A percentile compares a stretch with the other conserved stretches of the same genome.
Conservation (phyloP, 2,329 filamentous ascomycete genomes). For the Monosporascus cannonballus region DNA sequence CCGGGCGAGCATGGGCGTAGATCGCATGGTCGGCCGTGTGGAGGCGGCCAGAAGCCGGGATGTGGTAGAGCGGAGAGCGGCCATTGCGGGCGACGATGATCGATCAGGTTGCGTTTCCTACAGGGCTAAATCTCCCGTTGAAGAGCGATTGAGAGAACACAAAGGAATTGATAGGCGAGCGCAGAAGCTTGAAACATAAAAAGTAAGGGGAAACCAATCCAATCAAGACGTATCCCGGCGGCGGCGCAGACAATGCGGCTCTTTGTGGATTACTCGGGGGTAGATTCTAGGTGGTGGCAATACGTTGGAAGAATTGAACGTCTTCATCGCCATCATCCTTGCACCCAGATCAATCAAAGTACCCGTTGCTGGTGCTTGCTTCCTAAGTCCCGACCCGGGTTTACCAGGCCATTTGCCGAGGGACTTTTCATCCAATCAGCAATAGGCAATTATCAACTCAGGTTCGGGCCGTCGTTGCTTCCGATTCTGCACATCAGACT, state of each 20-base stretch:
- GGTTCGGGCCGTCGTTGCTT: not conserved
- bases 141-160: not conserved
- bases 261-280: not conserved
- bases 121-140: conserved; percentile 1
- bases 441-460: not conserved
- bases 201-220: conserved; percentile 1
- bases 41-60: conserved; percentile 45
- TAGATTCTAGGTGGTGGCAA: conserved; percentile 13
- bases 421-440: not conserved
- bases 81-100: conserved; percentile 37
- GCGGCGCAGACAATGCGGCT: not conserved
- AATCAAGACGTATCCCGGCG: conserved; percentile 6
- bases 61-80: conserved; percentile 54
- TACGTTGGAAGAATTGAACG: conserved; percentile 8
- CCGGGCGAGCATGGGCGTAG: conserved; percentile 39
- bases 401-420: not conserved
- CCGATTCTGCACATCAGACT: not conserved
- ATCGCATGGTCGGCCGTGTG: conserved; percentile 29
- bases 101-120: not conserved
- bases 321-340: conserved; percentile 21
- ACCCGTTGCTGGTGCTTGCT: conserved; percentile 20
- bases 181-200: not conserved
- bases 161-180: not conserved
- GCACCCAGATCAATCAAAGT: conserved; percentile 20
- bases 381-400: conserved; percentile 11